Conservation (phyloP, 441 rosid genomes). For the Dalechampia spathulata region DNA sequence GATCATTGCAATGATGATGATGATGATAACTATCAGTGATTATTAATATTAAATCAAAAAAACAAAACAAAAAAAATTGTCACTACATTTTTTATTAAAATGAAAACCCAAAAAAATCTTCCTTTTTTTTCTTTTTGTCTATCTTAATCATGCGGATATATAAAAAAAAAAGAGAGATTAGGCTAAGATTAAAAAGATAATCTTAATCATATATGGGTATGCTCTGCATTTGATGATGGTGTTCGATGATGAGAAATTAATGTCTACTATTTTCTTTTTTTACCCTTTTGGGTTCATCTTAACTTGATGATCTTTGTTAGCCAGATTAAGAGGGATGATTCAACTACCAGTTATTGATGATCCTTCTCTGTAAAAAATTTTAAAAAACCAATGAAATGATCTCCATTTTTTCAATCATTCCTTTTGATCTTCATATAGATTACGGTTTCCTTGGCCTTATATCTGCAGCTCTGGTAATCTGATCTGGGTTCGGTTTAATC, state of each 20-base stretch:
- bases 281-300: no score
- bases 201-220: constrained; percentile 26
- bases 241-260: not conserved
- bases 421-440: not conserved
- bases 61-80: no score
- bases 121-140: no score
- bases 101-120: no score
- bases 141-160: constrained; percentile 29
- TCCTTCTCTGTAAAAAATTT: constrained; percentile 14
- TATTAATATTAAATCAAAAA: not conserved
- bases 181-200: constrained; percentile 30
- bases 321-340: constrained; percentile 16
- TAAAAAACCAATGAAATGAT: no score
- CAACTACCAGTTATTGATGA: not conserved
- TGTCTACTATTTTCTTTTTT: not conserved
- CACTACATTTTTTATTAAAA: no score
- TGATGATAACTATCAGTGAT: constrained; percentile 3
- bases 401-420: no score
- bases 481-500: no score
- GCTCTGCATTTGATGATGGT: not conserved
- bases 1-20: constrained; percentile 13
- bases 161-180: constrained; percentile 9
- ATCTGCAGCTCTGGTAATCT: no score
- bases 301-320: constrained; percentile 14
- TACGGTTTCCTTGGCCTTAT: not conserved